These are phyloP conservation scores for Selaginella moellendorffii DNA, from an alignment of 75 land plant species.

Conservation along the genomic window DNA sequence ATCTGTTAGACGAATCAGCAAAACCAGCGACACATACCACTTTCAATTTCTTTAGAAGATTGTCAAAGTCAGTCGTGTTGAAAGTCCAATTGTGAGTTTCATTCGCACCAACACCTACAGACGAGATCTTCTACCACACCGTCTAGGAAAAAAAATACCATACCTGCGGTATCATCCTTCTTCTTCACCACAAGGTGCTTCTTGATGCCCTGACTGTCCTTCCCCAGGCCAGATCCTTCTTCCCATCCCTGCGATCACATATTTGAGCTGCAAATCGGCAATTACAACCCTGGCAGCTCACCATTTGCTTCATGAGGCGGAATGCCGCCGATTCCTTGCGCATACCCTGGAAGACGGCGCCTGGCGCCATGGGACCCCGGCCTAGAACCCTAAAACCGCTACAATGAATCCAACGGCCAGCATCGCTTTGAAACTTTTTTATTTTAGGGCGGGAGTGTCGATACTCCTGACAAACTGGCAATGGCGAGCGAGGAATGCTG, in stretches of 20 bases:
- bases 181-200: slow-evolving; percentile 63
- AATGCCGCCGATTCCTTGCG: slow-evolving; percentile 72
- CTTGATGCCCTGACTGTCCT: slow-evolving; percentile 89
- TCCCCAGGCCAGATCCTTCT: slow-evolving; percentile 92
- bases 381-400: background rate
- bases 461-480: too few relatives aligned
- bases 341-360: slow-evolving; percentile 58
- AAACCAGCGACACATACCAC: slow-evolving; percentile 40
- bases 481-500: too few relatives aligned
- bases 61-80: slow-evolving; percentile 78
- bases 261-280: background rate
- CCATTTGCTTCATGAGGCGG: slow-evolving; percentile 99
- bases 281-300: slow-evolving; percentile 15
- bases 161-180: slow-evolving; percentile 68
- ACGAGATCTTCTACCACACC: background rate
- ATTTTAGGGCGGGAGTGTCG: too few relatives aligned
- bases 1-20: background rate
- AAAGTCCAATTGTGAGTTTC: slow-evolving; percentile 51
- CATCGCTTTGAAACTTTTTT: too few relatives aligned
- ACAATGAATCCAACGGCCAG: too few relatives aligned
- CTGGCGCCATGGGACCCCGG: slow-evolving; percentile 26
- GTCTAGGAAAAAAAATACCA: background rate
- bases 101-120: slow-evolving; percentile 64
- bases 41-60: slow-evolving; percentile 74
- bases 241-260: slow-evolving; percentile 63